Evolutionary conservation across 1,284 basidiomycete species (phyloP), one percentile per base, ranked within the genome.

Genomic region (Puccinia triticina): DNA sequence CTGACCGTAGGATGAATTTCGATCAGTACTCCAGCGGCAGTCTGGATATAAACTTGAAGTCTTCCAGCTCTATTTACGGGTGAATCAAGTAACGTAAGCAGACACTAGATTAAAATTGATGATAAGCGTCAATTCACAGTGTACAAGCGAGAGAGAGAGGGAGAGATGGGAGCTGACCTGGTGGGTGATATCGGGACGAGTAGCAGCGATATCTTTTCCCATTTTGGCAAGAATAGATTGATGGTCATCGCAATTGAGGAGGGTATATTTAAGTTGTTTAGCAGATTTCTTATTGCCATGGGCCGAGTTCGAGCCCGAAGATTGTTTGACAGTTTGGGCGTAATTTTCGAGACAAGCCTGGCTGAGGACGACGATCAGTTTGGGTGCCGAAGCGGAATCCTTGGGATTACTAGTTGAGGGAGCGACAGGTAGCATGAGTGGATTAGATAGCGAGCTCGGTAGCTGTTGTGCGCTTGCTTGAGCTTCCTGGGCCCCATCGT

Each of bases 211-310:
- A 88, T 99, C 97, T 85, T 96, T 90, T 40, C 95, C 95, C 3
- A 96, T 98, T 88, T 98, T 98, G 10, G 97, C 96, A 83, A 99
- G 89, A 84, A 99, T 97, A 74, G 96, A 95, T 88, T 99, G 96
- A 88, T 99, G 96, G 85, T 99, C 96, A 87, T 99, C 96, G 88
- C 97, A 99, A 88, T 99, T 99, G 84, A 99, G 89, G 83, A 99
- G 89, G 23, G 95, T 95, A 88, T 98, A 98, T 89, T 98, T 98
- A 84, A 95, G 94, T 84, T 96, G 94, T 84, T 90, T 91, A n/a
- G 50, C 12, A 29, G 37, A 57, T 8, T 4, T 12, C 23, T 48
- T 26, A 40, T 66, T 66, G 21, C 26, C 16, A 8, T 57, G 55
- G 8, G 21, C 26, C n/a, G n/a, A 61, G 32, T 18, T 48, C 5